These are phyloP conservation scores for Gyrodon lividus DNA, from an alignment of 768 basidiomycete genomes.

Conservation along the genomic window DNA sequence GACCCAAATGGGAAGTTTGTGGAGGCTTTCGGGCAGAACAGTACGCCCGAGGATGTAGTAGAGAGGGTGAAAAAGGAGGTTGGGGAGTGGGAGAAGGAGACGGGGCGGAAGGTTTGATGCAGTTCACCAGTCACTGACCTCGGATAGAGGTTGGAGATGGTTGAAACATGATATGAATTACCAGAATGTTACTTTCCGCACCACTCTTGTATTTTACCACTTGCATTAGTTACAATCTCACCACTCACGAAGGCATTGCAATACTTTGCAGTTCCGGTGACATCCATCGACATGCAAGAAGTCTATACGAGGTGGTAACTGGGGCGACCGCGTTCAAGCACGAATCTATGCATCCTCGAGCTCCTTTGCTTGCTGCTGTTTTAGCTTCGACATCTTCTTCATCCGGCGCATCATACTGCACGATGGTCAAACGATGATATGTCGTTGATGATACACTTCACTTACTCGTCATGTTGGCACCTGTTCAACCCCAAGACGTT, in stretches of 20 bases:
- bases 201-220: constrained; percentile 11
- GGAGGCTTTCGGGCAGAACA: constrained; percentile 92
- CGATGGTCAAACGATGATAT: neutral
- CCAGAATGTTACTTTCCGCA: constrained; percentile 1
- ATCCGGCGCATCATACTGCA: constrained; percentile 82
- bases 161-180: neutral
- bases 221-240: constrained; percentile 10
- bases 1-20: constrained; percentile 93
- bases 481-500: constrained; percentile 36
- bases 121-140: neutral
- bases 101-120: constrained; percentile 31
- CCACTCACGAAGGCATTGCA: constrained; percentile 11
- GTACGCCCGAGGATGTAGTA: constrained; percentile 64
- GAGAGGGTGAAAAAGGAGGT: constrained; percentile 57
- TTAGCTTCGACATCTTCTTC: constrained; percentile 78
- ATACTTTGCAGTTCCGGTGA: neutral
- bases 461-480: constrained; percentile 95
- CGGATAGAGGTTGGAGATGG: neutral
- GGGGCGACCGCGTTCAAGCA: neutral
- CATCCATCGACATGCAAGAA: neutral
- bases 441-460: constrained; percentile 17
- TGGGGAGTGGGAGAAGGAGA: constrained; percentile 38
- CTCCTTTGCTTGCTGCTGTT: constrained; percentile 44
- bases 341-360: constrained; percentile 29
- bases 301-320: constrained; percentile 10